Conservation (phyloP, 208 protist genomes). For the Trypanosoma cruzi region DNA sequence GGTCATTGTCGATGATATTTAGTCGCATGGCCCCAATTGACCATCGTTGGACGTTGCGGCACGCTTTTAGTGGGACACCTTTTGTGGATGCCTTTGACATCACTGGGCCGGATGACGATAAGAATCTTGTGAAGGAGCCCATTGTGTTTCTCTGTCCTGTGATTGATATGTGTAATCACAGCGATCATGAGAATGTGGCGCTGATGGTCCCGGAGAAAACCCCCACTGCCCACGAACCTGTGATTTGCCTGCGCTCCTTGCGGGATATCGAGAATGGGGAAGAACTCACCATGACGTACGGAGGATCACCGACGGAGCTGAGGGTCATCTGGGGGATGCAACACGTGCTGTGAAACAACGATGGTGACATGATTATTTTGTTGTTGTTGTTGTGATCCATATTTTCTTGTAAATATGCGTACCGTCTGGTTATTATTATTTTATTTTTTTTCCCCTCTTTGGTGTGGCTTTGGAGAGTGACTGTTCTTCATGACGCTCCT, state of each 20-base stretch:
- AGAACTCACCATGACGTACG: slow-evolving; percentile 86
- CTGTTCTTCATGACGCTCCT: neutral
- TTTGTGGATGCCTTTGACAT: slow-evolving; percentile 43
- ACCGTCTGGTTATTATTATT: no score
- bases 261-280: slow-evolving; percentile 69
- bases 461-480: neutral
- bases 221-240: slow-evolving; percentile 35
- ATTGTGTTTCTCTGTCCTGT: slow-evolving; percentile 81
- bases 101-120: slow-evolving; percentile 14
- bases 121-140: slow-evolving; percentile 54
- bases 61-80: slow-evolving; percentile 60
- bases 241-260: slow-evolving; percentile 73
- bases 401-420: no score
- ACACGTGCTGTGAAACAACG: slow-evolving; percentile 34
- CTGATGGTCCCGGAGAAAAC: slow-evolving; percentile 66
- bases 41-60: slow-evolving; percentile 51
- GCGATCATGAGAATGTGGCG: slow-evolving; percentile 78
- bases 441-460: no score
- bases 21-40: slow-evolving; percentile 86
- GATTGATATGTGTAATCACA: slow-evolving; percentile 90
- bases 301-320: slow-evolving; percentile 53
- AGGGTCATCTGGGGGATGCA: slow-evolving; percentile 84
- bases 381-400: no score
- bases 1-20: slow-evolving; percentile 77
- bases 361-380: no score